Evolutionary conservation across 306 rosid genomes (phyloP), one percentile per base, ranked within the genome.

Genomic region (Quercus wislizeni): DNA sequence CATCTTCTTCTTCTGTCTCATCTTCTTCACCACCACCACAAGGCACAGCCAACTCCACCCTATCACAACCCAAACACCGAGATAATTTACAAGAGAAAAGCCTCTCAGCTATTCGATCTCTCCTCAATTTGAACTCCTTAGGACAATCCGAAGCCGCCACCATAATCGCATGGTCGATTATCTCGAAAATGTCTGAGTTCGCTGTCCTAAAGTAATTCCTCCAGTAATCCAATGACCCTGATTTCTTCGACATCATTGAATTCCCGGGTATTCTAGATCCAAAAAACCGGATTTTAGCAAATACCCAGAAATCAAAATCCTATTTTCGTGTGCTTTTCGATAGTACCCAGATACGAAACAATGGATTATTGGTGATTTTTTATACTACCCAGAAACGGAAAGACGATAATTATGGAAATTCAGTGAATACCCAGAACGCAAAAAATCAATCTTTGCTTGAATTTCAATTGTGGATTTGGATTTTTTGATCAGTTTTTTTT

Each of bases 91-190:
- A 76, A 2, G 93, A 84, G 78, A 89, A 95, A 77, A 95, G 73
- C 73, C 77, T 86, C 86, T 93, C 99, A 0, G 96, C 96, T 54
- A 95, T 89, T 43, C 91, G 88, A 73, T 93, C 98, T 64, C 99
- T 88, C 69, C 94, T 83, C 78, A 83, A 68, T 61, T 81, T 87
- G 64, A 93, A 91, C 89, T 93, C 93, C 73, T 88, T 90, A 0
- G 99, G 96, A 46, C 94, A 93, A 88, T 95, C 98, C 12, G 87
- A 79, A 69, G 95, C 97, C 3, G 98, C 99, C 75, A 95, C 99
- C 83, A 87, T 73, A 82, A 95, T 95, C 0, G 99, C 99, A 52
- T 87, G 89, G 71, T 95, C 94, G 74, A 95, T 93, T 83, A 95
- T 89, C 6, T 73, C 88, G 57, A 95, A 95, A 61, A 95, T 93